Evolutionary conservation across 805 yeast genomes (phyloP).

Genomic region (Yarrowia sp.): DNA sequence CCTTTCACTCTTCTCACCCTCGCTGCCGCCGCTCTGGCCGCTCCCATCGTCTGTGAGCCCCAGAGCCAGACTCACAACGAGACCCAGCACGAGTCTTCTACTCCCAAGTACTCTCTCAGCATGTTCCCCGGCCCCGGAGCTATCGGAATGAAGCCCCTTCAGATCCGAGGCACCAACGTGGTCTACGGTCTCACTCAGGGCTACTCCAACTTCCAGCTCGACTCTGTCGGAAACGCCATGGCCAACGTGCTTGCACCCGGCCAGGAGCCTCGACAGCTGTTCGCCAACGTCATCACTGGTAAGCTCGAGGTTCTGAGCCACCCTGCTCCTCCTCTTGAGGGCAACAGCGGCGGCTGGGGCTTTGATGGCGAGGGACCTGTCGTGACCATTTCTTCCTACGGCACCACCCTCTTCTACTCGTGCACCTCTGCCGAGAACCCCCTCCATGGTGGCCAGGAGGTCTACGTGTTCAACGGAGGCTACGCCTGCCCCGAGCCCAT

Average conservation of each 20-base stretch:
- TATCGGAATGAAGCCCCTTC: neutral
- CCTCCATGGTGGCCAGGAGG: neutral
- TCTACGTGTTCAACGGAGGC: neutral
- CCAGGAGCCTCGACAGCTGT: neutral
- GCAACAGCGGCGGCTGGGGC: neutral
- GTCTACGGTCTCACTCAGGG: slow-evolving; percentile 4
- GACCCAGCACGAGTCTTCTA: neutral
- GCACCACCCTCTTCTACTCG: neutral
- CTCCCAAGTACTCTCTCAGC: slow-evolving; percentile 11
- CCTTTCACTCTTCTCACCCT: neutral
- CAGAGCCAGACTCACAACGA: neutral
- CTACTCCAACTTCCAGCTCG: neutral
- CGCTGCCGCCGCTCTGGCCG: neutral
- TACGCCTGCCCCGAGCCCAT: neutral
- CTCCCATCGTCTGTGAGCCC: neutral
- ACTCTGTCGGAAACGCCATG: neutral
- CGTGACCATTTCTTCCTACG: neutral
- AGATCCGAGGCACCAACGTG: neutral
- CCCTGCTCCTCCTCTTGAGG: neutral
- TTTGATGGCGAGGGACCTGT: neutral
- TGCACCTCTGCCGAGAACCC: neutral
- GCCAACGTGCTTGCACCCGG: neutral
- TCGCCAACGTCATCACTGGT: neutral
- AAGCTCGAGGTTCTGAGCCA: neutral
- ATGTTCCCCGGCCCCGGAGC: neutral